Evolutionary conservation across 2,329 filamentous ascomycete genomes (phyloP).

Genomic region (Cadophora sp.): DNA sequence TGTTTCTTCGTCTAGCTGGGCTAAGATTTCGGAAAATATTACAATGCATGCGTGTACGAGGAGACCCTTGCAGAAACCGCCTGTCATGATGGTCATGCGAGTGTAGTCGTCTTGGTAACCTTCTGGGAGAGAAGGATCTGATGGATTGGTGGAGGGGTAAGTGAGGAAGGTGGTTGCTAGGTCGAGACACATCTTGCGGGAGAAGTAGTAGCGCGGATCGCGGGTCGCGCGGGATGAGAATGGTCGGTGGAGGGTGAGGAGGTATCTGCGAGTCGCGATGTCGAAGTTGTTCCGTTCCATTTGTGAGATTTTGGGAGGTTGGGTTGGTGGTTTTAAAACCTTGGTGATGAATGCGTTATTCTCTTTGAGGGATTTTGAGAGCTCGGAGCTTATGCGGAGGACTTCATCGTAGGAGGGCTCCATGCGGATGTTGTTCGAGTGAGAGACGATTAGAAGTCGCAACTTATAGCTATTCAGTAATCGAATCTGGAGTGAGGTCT

Average conservation of each 20-base stretch:
- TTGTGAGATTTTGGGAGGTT: constrained; percentile 15
- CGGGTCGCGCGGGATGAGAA: constrained; percentile 52
- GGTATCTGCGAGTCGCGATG: constrained; percentile 59
- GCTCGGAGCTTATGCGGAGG: constrained; percentile 53
- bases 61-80: constrained; percentile 52
- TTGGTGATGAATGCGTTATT: constrained; percentile 30
- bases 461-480: constrained; percentile 52
- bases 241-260: constrained; percentile 60
- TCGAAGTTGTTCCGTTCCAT: constrained; percentile 54
- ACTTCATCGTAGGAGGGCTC: constrained; percentile 55
- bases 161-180: constrained; percentile 44
- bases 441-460: constrained; percentile 53
- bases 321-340: not conserved
- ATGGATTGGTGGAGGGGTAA: constrained; percentile 25
- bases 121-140: constrained; percentile 3
- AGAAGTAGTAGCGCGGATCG: constrained; percentile 58
- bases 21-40: constrained; percentile 55
- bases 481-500: constrained; percentile 58
- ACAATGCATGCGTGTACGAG: constrained; percentile 50
- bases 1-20: constrained; percentile 52
- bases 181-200: constrained; percentile 56
- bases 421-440: constrained; percentile 55
- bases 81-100: constrained; percentile 48
- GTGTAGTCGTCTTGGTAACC: constrained; percentile 45
- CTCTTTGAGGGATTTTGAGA: constrained; percentile 47